Evolutionary conservation across 805 yeast genomes (phyloP), one percentile per base, ranked within the genome.

Genomic region (Candida gorgasii): DNA sequence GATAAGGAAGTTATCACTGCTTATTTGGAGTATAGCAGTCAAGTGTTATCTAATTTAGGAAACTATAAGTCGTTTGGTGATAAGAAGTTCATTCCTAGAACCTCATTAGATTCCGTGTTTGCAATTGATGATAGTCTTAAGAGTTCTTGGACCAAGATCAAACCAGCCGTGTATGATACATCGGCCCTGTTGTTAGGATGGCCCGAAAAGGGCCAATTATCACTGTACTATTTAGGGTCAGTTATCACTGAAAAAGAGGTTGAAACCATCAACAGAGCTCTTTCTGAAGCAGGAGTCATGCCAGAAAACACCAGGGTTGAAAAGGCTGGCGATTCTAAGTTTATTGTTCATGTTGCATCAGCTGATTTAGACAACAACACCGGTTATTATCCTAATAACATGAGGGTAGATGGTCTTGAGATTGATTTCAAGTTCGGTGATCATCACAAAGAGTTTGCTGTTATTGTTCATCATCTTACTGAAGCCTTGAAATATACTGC

Each of bases 1-100:
- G 34, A 35, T 4, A 9, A 28, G 3, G 17, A 11, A 7, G 68
- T 66, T 1, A 61, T 60, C 7, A 68, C 63, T 31, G 58, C 60
- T 14, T 86, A 84, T 59, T 66, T 87, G 59, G 87, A 84, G 57
- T 88, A 79, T 60, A 84, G 82, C 22, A 84, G 89, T 30, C 92
- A 86, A 67, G 81, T 86, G 55, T 67, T 86, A 47, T 70, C 82
- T 28, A 86, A 86, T 62, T 69, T 82, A 60, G 93, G 93, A 51
- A 86, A 86, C 57, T 86, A 78, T 66, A 89, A 84, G 65, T 84
- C 93, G 1, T 89, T 89, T 61, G 97, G 97, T 51, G 96, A 89
- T 65, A 79, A 79, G 52, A 89, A 89, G 63, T 89, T 89, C 56
- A 73, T 89, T 48, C 97, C 97, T 30, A 67, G 79, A 39, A 54